A percentile compares a stretch with the other conserved stretches of the same genome.
Conservation (phyloP, 257 asterid genomes). For the Salvia miltiorrhiza region DNA sequence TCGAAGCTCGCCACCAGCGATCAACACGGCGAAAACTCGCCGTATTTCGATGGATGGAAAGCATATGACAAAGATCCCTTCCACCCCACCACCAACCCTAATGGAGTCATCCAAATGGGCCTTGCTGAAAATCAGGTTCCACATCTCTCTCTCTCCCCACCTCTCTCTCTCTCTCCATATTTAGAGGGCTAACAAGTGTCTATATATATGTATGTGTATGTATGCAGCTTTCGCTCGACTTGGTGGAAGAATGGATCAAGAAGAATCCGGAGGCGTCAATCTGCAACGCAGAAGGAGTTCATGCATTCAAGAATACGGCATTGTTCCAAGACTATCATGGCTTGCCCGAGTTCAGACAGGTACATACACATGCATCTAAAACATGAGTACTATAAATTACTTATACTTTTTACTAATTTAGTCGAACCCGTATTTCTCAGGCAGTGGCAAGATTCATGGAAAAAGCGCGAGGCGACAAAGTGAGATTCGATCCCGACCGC, state of each 20-base stretch:
- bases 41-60: slow-evolving; percentile 91
- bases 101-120: slow-evolving; percentile 91
- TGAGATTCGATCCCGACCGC: slow-evolving; percentile 58
- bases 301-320: slow-evolving; percentile 52
- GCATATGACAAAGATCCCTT: slow-evolving; percentile 75
- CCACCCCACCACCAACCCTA: slow-evolving; percentile 55
- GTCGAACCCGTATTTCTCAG: slow-evolving; percentile 24
- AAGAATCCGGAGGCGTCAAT: slow-evolving; percentile 63
- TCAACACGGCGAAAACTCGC: slow-evolving; percentile 76
- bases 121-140: slow-evolving; percentile 83
- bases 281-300: slow-evolving; percentile 56
- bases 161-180: neutral
- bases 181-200: neutral
- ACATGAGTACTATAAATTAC: neutral
- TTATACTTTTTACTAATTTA: too few relatives aligned
- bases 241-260: slow-evolving; percentile 65
- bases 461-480: slow-evolving; percentile 59
- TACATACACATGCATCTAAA: neutral
- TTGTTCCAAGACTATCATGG: slow-evolving; percentile 88
- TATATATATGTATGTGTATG: too few relatives aligned
- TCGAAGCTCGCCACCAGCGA: slow-evolving; percentile 58
- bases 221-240: slow-evolving; percentile 54
- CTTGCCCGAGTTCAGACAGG: slow-evolving; percentile 59
- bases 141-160: neutral
- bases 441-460: slow-evolving; percentile 74